phyloP scores from a whole-genome alignment of 1,284 basidiomycete genomes.

The Pholiota adiposa region DNA sequence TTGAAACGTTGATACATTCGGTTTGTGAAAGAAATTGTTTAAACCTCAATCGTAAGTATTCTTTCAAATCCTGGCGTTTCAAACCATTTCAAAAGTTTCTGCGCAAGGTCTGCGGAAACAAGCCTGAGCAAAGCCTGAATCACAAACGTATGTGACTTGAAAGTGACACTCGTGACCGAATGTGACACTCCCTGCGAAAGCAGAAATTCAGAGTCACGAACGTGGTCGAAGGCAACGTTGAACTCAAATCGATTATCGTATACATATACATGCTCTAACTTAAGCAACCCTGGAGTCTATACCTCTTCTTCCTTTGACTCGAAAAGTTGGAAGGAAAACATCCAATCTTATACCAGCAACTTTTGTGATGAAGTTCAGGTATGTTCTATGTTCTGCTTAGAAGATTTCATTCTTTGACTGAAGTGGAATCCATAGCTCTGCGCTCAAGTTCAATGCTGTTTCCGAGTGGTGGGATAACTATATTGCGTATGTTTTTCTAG shows the following conservation, averaged over 20 bases:
- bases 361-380: constrained; percentile 69
- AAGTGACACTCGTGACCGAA: too few species aligned
- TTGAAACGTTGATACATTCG: too few species aligned
- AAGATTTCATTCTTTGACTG: neutral
- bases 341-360: constrained; percentile 19
- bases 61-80: too few species aligned
- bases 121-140: too few species aligned
- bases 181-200: too few species aligned
- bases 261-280: neutral
- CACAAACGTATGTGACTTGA: too few species aligned
- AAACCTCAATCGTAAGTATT: too few species aligned
- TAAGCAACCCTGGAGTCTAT: constrained; percentile 32
- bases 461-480: constrained; percentile 96
- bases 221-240: neutral
- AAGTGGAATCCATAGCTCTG: constrained; percentile 48
- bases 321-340: constrained; percentile 19
- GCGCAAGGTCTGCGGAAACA: too few species aligned
- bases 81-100: too few species aligned
- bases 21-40: too few species aligned
- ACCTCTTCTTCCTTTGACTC: constrained; percentile 31
- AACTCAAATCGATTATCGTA: neutral
- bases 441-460: constrained; percentile 92
- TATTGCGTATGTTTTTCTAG: constrained; percentile 64
- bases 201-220: too few species aligned
- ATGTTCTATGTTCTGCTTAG: neutral